Percentiles rank a stretch among this genome's conserved stretches.
phyloP scores from a whole-genome alignment of 495 filamentous ascomycete species.

The Hyphodiscus hymeniophilus region DNA sequence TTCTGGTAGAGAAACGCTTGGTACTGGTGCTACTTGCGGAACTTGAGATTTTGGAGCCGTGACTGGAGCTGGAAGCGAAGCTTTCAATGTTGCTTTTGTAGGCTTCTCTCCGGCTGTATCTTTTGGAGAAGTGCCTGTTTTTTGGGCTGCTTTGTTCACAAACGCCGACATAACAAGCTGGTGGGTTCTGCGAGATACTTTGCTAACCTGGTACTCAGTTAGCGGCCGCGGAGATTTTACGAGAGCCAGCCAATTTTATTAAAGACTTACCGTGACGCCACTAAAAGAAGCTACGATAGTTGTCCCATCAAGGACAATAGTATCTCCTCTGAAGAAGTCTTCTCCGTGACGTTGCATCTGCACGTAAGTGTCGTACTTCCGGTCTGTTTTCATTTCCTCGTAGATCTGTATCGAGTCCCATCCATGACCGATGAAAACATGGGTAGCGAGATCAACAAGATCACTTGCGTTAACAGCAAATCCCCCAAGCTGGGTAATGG shows the following conservation, averaged over 20 bases:
- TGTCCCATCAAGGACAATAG: conserved; percentile 55
- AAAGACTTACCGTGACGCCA: conserved; percentile 38
- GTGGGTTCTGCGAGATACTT: neutral
- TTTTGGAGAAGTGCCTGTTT: too few relatives aligned
- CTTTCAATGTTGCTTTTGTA: too few relatives aligned
- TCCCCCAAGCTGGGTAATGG: conserved; percentile 55
- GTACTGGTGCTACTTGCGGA: neutral
- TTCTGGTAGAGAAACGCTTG: neutral
- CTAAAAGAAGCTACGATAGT: conserved; percentile 44
- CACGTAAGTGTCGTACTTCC: conserved; percentile 63
- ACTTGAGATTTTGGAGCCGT: neutral
- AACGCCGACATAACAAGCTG: too few relatives aligned
- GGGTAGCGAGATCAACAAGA: conserved; percentile 54
- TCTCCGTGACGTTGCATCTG: conserved; percentile 44
- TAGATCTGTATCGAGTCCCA: conserved; percentile 65
- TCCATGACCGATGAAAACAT: conserved; percentile 69
- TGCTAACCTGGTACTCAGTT: too few relatives aligned
- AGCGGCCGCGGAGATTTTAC: conserved; percentile 55
- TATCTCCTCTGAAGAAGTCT: conserved; percentile 46
- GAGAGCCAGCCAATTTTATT: conserved; percentile 52
- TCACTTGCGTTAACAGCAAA: conserved; percentile 80
- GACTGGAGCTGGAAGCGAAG: too few relatives aligned
- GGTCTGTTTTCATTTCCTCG: conserved; percentile 48
- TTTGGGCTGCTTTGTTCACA: too few relatives aligned
- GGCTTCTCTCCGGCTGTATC: too few relatives aligned